Evolutionary conservation across 2,329 filamentous ascomycete genomes (phyloP).

Genomic region (Aspergillus intermedius): DNA sequence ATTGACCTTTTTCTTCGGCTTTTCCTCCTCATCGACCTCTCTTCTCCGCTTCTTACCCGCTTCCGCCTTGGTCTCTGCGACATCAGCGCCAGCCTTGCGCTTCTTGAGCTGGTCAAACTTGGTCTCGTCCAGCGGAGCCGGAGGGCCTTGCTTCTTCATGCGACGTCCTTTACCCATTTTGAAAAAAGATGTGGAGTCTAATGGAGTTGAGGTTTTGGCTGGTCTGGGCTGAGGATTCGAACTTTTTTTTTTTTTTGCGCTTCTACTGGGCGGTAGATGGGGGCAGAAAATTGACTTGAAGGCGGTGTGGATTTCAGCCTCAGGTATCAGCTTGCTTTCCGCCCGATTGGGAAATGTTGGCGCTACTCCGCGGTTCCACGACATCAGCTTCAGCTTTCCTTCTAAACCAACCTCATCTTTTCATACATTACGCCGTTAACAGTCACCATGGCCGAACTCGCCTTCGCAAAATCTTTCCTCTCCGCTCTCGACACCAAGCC

Average conservation of each 20-base stretch:
- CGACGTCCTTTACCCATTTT: slow-evolving; percentile 84
- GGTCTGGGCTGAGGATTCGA: slow-evolving; percentile 10
- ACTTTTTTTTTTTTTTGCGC: slow-evolving; percentile 25
- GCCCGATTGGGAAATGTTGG: slow-evolving; percentile 16
- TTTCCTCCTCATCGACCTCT: slow-evolving; percentile 38
- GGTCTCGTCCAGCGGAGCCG: slow-evolving; percentile 70
- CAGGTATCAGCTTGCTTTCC: slow-evolving; percentile 8
- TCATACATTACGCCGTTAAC: too few relatives aligned
- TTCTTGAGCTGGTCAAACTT: slow-evolving; percentile 60
- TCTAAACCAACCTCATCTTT: too few relatives aligned
- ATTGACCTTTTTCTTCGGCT: slow-evolving; percentile 37
- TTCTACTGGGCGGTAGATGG: slow-evolving; percentile 20
- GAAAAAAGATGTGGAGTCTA: slow-evolving; percentile 12
- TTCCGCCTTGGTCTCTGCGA: slow-evolving; percentile 52
- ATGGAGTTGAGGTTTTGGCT: slow-evolving; percentile 10
- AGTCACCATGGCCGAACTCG: slow-evolving; percentile 67
- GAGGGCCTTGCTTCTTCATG: slow-evolving; percentile 92
- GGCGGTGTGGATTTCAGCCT: slow-evolving; percentile 13
- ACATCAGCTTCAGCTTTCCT: neutral
- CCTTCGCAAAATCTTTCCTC: slow-evolving; percentile 80
- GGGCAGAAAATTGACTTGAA: slow-evolving; percentile 17
- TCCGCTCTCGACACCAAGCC: slow-evolving; percentile 70
- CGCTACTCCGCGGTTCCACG: neutral
- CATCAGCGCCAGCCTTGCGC: slow-evolving; percentile 68
- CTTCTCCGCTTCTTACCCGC: slow-evolving; percentile 62